These are phyloP conservation scores for Fennellomyces sp. DNA, from an alignment of 371 early-diverging fungal genomes.

Conservation along the genomic window DNA sequence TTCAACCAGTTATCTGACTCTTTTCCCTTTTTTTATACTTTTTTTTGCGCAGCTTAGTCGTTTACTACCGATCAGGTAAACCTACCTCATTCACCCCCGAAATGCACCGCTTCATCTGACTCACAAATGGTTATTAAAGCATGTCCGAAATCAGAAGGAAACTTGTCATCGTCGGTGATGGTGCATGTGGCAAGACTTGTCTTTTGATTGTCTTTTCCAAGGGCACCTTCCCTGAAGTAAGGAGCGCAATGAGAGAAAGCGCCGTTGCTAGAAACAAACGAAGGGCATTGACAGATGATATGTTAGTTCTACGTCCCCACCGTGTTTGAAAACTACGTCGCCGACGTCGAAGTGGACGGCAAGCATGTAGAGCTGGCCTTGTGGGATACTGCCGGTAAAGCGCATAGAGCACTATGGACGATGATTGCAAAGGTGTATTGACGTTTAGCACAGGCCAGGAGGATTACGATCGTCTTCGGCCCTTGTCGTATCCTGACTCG, in stretches of 20 bases:
- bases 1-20: neutral
- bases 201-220: constrained; percentile 93
- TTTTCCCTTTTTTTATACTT: neutral
- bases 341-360: constrained; percentile 74
- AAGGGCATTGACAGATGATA: no score
- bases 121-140: constrained; percentile 2
- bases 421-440: neutral
- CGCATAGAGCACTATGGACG: neutral
- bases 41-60: constrained; percentile 5
- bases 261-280: no score
- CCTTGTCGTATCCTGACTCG: constrained; percentile 90
- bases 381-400: constrained; percentile 98
- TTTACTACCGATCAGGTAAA: constrained; percentile 4
- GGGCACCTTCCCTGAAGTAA: constrained; percentile 92
- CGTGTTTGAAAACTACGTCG: constrained; percentile 95
- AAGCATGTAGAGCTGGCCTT: constrained; percentile 60
- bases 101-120: neutral
- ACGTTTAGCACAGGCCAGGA: constrained; percentile 65
- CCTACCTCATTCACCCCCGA: neutral
- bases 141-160: constrained; percentile 93
- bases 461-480: constrained; percentile 91
- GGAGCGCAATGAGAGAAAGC: neutral
- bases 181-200: constrained; percentile 98
- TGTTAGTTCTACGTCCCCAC: constrained; percentile 84
- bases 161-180: constrained; percentile 97